Evolutionary conservation across 352 stramenopile genomes (phyloP).

Genomic region (Aphanomyces stellatus): DNA sequence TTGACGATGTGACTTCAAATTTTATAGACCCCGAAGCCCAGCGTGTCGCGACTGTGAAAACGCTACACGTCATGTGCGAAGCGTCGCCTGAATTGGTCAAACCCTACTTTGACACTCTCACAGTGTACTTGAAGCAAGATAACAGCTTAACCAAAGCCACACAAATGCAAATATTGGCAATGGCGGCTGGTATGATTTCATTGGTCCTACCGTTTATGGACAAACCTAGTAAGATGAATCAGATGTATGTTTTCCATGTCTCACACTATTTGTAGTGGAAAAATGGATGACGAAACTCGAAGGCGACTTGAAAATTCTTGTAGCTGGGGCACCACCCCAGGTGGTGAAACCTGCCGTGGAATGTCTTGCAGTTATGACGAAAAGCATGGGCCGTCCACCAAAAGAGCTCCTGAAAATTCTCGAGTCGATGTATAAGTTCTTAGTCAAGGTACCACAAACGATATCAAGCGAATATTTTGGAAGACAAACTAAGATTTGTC

Average conservation of each 20-base stretch:
- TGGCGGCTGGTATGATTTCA: conserved; percentile 5
- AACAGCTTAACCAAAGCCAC: conserved; percentile 31
- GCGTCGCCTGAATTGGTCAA: conserved; percentile 47
- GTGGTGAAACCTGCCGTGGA: conserved; percentile 71
- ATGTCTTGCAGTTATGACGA: conserved; percentile 54
- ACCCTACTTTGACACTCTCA: conserved; percentile 54
- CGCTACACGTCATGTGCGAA: conserved; percentile 67
- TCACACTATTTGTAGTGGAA: conserved; percentile 41
- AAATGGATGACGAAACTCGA: conserved; percentile 42
- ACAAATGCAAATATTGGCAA: conserved; percentile 11
- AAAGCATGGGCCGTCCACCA: conserved; percentile 32
- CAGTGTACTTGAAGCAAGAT: conserved; percentile 62
- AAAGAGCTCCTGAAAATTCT: conserved; percentile 50
- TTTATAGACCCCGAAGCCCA: conserved; percentile 44
- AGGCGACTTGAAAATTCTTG: conserved; percentile 48
- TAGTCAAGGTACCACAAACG: conserved; percentile 35
- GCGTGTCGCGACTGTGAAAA: conserved; percentile 68
- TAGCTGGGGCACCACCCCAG: conserved; percentile 63
- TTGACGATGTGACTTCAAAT: neutral
- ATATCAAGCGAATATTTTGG: neutral
- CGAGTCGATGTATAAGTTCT: conserved; percentile 49
- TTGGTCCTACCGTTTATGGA: conserved; percentile 8
- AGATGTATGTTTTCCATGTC: conserved; percentile 26
- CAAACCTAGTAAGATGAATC: conserved; percentile 27
- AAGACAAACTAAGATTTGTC: neutral